Evolutionary conservation across 352 stramenopile genomes (phyloP).

Genomic region (Paralagenidium karlingii): DNA sequence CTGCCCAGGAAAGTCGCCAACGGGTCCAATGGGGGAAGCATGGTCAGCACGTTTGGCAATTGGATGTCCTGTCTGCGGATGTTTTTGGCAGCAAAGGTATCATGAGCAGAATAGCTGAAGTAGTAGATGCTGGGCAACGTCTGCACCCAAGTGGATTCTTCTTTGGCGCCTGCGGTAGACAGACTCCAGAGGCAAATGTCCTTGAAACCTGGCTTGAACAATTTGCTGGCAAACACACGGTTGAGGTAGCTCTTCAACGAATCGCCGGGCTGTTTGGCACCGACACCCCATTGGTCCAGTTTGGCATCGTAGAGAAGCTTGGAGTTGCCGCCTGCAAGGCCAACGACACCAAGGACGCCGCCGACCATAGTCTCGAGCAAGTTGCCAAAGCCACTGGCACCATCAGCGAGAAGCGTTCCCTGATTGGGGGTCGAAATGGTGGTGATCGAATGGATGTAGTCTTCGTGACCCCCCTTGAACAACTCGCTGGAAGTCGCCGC

Average conservation of each 20-base stretch:
- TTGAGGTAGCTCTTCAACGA: slow-evolving; percentile 16
- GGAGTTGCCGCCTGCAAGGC: background rate
- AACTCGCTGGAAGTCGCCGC: slow-evolving; percentile 29
- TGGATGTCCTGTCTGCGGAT: slow-evolving; percentile 20
- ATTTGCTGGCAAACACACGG: slow-evolving; percentile 17
- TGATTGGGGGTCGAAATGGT: slow-evolving; percentile 50
- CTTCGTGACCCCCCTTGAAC: slow-evolving; percentile 27
- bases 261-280: slow-evolving; percentile 9
- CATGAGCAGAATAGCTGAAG: slow-evolving; percentile 33
- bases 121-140: slow-evolving; percentile 44
- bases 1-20: slow-evolving; percentile 20
- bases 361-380: slow-evolving; percentile 11
- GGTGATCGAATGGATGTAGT: slow-evolving; percentile 60
- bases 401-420: slow-evolving; percentile 33
- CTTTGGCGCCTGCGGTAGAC: slow-evolving; percentile 23
- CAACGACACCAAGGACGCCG: background rate
- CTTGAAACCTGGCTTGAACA: slow-evolving; percentile 24
- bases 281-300: slow-evolving; percentile 3
- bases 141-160: slow-evolving; percentile 34
- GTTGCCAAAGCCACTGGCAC: slow-evolving; percentile 4
- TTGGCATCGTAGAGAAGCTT: slow-evolving; percentile 13
- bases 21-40: slow-evolving; percentile 22
- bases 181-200: too few relatives aligned
- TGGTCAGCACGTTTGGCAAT: slow-evolving; percentile 27
- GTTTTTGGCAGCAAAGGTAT: slow-evolving; percentile 20